Evolutionary conservation across 2,329 filamentous ascomycete species (phyloP), one percentile per base, ranked within the genome.

Genomic region (Orbilia blumenaviensis): DNA sequence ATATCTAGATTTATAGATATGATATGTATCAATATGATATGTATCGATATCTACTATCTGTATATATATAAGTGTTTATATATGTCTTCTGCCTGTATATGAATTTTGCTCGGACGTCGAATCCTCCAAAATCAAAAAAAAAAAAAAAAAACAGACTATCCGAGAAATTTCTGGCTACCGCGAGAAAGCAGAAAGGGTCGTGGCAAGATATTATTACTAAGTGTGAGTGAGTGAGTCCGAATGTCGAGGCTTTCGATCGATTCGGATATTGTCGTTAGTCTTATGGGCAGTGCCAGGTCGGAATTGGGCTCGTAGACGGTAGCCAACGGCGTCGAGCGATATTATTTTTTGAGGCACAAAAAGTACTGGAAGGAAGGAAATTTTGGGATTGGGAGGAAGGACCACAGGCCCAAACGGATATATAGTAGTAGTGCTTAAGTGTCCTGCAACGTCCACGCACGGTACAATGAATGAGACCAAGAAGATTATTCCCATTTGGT

Each of bases 371-470:
- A 38, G 41, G 32, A 52, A 68, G 58, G 41, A 60, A 63, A 54
- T 42, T 56, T 75, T 68, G 34, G 50, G 42, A 58, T 34, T 67
- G 56, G 71, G 63, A 75, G 71, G 56, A 48, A 72, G 58, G 36
- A 63, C 56, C 29, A 56, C 58, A 46, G 54, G 63, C 63, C 71
- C 63, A 60, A 75, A 68, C 63, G 63, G 69, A 75, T 75, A 75
- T 75, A 75, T 68, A 75, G 71, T n/a, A n/a, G n/a, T n/a, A n/a
- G n/a, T 73, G 68, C 68, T 73, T 73, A 73, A 73, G 68, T 75
- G 71, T 75, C 68, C 68, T 73, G 68, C 68, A 73, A 50, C 42
- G 68, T 75, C 54, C 44, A 62, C 61, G 42, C 71, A 75, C 50
- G 61, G 58, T 63, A 50, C 68, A 73, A 52, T 58, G 60, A 61